These are phyloP conservation scores for Capsicum rhomboideum DNA, from an alignment of 257 asterid genomes.

Conservation along the genomic window DNA sequence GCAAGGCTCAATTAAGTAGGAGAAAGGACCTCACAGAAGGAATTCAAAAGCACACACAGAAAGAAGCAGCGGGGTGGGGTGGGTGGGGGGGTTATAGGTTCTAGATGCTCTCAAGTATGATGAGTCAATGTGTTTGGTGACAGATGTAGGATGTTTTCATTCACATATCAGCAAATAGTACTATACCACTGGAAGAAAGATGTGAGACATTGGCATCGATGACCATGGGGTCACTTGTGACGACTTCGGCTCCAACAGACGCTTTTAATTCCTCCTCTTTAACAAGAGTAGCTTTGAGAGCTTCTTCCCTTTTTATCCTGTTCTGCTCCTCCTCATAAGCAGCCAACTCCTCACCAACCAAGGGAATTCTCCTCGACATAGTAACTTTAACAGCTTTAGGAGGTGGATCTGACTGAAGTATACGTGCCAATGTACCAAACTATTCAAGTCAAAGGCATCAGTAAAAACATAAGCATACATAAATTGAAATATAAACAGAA, in stretches of 20 bases:
- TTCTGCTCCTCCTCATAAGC: slow-evolving; percentile 97
- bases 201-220: slow-evolving; percentile 47
- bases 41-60: not conserved
- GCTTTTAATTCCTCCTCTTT: slow-evolving; percentile 91
- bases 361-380: slow-evolving; percentile 85
- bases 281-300: slow-evolving; percentile 70
- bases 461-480: not conserved
- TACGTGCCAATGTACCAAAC: slow-evolving; percentile 92
- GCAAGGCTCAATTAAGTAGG: not conserved
- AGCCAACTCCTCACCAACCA: slow-evolving; percentile 98
- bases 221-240: slow-evolving; percentile 63
- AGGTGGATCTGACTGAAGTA: slow-evolving; percentile 99
- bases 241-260: slow-evolving; percentile 40
- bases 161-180: not conserved
- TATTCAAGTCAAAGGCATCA: slow-evolving; percentile 20
- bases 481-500: not conserved
- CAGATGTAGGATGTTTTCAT: not conserved
- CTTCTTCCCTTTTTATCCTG: slow-evolving; percentile 77
- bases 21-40: not conserved
- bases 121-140: not conserved
- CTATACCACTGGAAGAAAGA: slow-evolving; percentile 51
- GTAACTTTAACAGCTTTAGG: slow-evolving; percentile 98
- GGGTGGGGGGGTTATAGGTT: not conserved
- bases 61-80: not conserved
- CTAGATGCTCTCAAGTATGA: not conserved